Evolutionary conservation across 1,284 basidiomycete genomes (phyloP).

Genomic region (Cryptococcus depauperatus): DNA sequence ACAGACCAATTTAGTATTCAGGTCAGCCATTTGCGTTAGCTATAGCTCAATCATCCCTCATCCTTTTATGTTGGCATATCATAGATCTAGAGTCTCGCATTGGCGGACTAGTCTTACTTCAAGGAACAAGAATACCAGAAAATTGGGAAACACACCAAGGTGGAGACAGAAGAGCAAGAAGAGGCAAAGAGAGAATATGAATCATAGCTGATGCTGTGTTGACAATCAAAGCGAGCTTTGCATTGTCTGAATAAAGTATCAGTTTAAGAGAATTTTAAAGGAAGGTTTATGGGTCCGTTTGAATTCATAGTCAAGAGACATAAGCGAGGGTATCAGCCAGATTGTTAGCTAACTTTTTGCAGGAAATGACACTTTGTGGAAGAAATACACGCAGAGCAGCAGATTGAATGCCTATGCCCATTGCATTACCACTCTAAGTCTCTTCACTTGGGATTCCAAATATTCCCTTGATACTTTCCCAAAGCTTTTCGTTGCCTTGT

Average conservation of each 20-base stretch:
- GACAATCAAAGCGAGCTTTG: conserved; percentile 29
- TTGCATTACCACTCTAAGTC: neutral
- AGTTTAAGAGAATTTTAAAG: conserved; percentile 5
- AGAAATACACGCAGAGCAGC: neutral
- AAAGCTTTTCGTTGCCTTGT: conserved; percentile 34
- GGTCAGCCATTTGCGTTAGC: conserved; percentile 33
- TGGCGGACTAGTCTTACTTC: conserved; percentile 10
- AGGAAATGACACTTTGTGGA: neutral
- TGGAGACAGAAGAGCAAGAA: conserved; percentile 20
- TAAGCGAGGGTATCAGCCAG: neutral
- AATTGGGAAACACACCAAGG: conserved; percentile 18
- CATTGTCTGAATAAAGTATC: neutral
- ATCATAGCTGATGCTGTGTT: conserved; percentile 29
- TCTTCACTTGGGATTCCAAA: conserved; percentile 23
- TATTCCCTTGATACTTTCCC: conserved; percentile 36
- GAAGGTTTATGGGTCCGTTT: conserved; percentile 18
- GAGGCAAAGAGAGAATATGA: conserved; percentile 29
- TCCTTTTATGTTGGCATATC: conserved; percentile 18
- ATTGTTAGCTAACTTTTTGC: conserved; percentile 1
- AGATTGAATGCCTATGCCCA: neutral
- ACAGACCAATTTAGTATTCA: conserved; percentile 22
- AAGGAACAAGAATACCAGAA: no score
- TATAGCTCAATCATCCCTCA: conserved; percentile 23
- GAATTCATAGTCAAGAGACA: neutral
- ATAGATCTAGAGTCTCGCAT: neutral